Percentiles rank a stretch among this genome's conserved stretches.
Evolutionary conservation across 768 basidiomycete species (phyloP).

Genomic region (Mycena sanguinolenta): DNA sequence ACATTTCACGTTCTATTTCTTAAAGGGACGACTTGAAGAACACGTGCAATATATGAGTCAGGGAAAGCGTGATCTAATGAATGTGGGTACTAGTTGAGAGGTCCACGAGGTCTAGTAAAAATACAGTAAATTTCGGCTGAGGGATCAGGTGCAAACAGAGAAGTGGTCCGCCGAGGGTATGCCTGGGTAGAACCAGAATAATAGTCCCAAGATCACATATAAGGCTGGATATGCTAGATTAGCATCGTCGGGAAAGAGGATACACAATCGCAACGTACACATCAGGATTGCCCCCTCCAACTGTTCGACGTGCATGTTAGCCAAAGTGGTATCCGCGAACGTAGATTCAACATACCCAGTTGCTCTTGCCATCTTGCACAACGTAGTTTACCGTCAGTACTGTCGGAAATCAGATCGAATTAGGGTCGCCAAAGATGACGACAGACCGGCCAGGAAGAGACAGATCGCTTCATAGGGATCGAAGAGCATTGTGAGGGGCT

Average conservation of each 20-base stretch:
- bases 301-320: background rate
- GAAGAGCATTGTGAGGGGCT: slow-evolving; percentile 72
- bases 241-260: background rate
- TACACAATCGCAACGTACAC: no score
- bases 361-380: slow-evolving; percentile 70
- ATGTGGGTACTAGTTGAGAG: no score
- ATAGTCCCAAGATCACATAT: slow-evolving; percentile 64
- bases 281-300: slow-evolving; percentile 73
- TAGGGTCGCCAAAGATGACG: background rate
- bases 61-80: no score
- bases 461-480: slow-evolving; percentile 77
- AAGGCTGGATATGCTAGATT: slow-evolving; percentile 47
- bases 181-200: slow-evolving; percentile 54
- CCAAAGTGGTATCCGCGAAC: background rate
- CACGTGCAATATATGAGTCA: no score
- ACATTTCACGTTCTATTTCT: no score
- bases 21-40: no score
- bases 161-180: background rate
- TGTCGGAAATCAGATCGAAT: slow-evolving; percentile 25
- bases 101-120: no score
- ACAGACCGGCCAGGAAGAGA: slow-evolving; percentile 47
- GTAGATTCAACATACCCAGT: slow-evolving; percentile 53
- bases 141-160: slow-evolving; percentile 7
- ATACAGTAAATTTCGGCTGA: no score
- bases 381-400: slow-evolving; percentile 76